Evolutionary conservation across 306 rosid genomes (phyloP).

Genomic region (Ochetophila trinervis): DNA sequence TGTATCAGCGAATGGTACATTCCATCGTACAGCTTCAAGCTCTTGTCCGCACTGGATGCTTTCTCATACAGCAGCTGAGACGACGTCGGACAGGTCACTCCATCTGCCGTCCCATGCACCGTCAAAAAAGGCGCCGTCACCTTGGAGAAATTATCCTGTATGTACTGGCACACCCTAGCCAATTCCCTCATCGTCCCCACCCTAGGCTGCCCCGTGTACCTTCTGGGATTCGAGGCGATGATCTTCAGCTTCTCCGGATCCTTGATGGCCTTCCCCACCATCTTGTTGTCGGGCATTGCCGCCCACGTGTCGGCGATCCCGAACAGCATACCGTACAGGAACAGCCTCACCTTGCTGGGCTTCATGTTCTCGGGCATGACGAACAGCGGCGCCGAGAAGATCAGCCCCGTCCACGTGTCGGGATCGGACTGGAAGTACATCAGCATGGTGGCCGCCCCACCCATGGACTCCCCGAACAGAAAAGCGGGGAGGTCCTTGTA

Average conservation of each 20-base stretch:
- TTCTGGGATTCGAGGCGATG: constrained; percentile 78
- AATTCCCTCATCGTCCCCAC: constrained; percentile 98
- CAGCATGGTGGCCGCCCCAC: constrained; percentile 65
- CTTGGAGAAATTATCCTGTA: constrained; percentile 65
- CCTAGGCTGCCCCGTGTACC: constrained; percentile 82
- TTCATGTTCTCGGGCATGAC: constrained; percentile 95
- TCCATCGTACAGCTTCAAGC: constrained; percentile 81
- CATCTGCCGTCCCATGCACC: constrained; percentile 75
- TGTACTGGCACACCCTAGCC: constrained; percentile 71
- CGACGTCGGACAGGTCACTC: constrained; percentile 84
- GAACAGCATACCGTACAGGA: constrained; percentile 68
- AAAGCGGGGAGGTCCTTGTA: constrained; percentile 68
- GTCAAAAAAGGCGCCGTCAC: constrained; percentile 85
- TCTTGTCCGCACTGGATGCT: constrained; percentile 73
- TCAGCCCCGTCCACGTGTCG: constrained; percentile 77
- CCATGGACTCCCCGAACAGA: constrained; percentile 95
- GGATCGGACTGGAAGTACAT: constrained; percentile 82
- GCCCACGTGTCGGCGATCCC: constrained; percentile 97
- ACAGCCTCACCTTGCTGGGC: constrained; percentile 57
- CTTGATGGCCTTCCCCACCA: constrained; percentile 88
- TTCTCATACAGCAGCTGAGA: constrained; percentile 72
- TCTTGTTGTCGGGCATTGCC: constrained; percentile 84
- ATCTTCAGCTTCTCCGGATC: constrained; percentile 74
- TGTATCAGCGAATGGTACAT: constrained; percentile 93
- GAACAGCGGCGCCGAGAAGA: constrained; percentile 87